Evolutionary conservation across 805 yeast species (phyloP).

Genomic region (Torulaspora indica): DNA sequence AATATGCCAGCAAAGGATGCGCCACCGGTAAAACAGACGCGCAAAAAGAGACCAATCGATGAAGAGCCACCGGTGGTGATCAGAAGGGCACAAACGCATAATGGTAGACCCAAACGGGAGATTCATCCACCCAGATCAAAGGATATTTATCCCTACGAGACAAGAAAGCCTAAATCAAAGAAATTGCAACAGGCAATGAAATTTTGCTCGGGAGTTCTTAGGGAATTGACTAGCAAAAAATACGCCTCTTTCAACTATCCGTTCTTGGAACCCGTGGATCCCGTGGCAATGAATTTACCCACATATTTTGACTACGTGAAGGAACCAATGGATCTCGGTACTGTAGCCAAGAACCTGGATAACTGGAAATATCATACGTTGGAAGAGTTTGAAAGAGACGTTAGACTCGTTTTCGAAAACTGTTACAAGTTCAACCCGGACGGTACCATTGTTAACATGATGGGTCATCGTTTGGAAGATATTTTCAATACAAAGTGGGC

Average conservation of each 20-base stretch:
- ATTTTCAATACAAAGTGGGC: constrained; percentile 85
- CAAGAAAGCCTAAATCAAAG: constrained; percentile 72
- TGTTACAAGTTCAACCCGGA: constrained; percentile 93
- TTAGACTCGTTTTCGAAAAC: constrained; percentile 77
- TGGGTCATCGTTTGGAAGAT: constrained; percentile 90
- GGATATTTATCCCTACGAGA: constrained; percentile 81
- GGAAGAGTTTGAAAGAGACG: constrained; percentile 80
- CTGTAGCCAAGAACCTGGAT: constrained; percentile 71
- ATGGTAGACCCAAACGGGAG: constrained; percentile 89
- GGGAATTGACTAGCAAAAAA: constrained; percentile 78
- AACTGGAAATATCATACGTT: constrained; percentile 87
- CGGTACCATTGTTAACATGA: constrained; percentile 90
- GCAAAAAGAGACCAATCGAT: constrained; percentile 28
- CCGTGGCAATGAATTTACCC: constrained; percentile 89
- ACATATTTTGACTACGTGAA: constrained; percentile 80
- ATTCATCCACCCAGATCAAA: constrained; percentile 95
- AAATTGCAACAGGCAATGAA: constrained; percentile 85
- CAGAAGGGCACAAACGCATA: constrained; percentile 69
- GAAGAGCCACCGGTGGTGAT: constrained; percentile 42
- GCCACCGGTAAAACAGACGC: constrained; percentile 32
- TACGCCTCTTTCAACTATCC: constrained; percentile 84
- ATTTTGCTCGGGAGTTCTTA: constrained; percentile 75
- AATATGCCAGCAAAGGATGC: constrained; percentile 73
- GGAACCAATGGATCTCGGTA: constrained; percentile 92
- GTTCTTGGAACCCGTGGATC: constrained; percentile 89